phyloP scores from a whole-genome alignment of 345 rosid species.

The Lepidium africanum region DNA sequence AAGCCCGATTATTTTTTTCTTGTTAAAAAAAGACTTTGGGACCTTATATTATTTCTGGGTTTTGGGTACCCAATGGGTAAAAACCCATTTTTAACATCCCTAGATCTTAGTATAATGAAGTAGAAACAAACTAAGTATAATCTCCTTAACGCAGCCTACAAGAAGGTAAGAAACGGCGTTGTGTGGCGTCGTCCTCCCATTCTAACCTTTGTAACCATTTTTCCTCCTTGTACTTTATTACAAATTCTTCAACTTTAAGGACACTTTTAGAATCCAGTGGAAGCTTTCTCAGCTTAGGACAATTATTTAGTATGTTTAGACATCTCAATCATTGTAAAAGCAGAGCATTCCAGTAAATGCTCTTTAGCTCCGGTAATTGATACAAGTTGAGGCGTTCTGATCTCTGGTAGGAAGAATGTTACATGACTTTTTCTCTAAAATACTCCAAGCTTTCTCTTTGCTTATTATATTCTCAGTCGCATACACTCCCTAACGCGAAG shows the following conservation, averaged over 20 bases:
- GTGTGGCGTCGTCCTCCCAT: neutral
- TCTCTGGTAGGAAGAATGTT: no score
- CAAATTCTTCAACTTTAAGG: neutral
- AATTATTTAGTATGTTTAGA: neutral
- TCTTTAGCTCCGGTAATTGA: neutral
- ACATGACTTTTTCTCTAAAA: neutral
- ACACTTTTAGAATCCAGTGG: slow-evolving; percentile 1
- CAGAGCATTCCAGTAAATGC: neutral
- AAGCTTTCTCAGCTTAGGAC: neutral
- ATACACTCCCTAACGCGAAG: neutral
- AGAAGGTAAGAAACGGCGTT: neutral
- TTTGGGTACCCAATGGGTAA: no score
- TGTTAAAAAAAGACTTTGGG: no score
- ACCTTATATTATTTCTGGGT: no score
- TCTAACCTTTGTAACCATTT: neutral
- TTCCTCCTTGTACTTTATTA: neutral
- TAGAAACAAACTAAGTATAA: no score
- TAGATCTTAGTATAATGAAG: no score
- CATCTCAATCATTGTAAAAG: neutral
- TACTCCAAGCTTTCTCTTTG: neutral
- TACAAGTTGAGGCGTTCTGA: neutral
- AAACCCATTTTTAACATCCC: no score
- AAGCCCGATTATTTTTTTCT: no score
- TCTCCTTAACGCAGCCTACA: neutral
- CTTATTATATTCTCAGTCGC: neutral